Percentiles rank a stretch among this genome's conserved stretches.
phyloP scores from a whole-genome alignment of 2,329 filamentous ascomycete genomes.

The Claviceps pusilla region DNA sequence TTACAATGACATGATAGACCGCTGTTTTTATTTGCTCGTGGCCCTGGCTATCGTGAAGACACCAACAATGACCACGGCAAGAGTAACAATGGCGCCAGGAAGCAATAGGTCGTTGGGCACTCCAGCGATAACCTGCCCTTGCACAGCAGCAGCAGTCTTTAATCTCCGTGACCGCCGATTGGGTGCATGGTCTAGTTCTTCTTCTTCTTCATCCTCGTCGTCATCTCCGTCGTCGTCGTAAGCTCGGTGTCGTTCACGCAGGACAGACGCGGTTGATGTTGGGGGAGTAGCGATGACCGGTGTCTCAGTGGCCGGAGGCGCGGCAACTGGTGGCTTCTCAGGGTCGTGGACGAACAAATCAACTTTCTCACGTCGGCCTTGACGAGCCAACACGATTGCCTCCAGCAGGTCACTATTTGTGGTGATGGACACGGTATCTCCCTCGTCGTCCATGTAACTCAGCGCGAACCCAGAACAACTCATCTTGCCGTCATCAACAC shows the following conservation, averaged over 20 bases:
- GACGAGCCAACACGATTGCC: constrained; percentile 70
- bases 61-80: constrained; percentile 84
- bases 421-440: constrained; percentile 91
- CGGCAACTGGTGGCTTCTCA: constrained; percentile 65
- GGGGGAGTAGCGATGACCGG: constrained; percentile 30
- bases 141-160: constrained; percentile 26
- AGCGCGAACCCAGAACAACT: constrained; percentile 70
- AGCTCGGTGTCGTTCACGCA: constrained; percentile 34
- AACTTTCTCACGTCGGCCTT: constrained; percentile 73
- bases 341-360: constrained; percentile 95
- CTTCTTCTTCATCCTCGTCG: constrained; percentile 38
- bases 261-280: constrained; percentile 28
- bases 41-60: constrained; percentile 78
- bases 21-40: constrained; percentile 31
- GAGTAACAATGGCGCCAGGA: constrained; percentile 85
- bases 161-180: constrained; percentile 29
- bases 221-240: constrained; percentile 37
- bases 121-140: constrained; percentile 72
- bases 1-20: constrained; percentile 6
- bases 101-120: constrained; percentile 89
- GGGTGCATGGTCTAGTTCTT: constrained; percentile 30
- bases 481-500: constrained; percentile 64
- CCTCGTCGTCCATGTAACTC: constrained; percentile 93
- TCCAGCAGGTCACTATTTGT: constrained; percentile 87
- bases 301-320: constrained; percentile 35